Base-by-base conservation (phyloP, 1,139 yeast genomes). In the Groenewaldozyma auringiensis region DNA sequence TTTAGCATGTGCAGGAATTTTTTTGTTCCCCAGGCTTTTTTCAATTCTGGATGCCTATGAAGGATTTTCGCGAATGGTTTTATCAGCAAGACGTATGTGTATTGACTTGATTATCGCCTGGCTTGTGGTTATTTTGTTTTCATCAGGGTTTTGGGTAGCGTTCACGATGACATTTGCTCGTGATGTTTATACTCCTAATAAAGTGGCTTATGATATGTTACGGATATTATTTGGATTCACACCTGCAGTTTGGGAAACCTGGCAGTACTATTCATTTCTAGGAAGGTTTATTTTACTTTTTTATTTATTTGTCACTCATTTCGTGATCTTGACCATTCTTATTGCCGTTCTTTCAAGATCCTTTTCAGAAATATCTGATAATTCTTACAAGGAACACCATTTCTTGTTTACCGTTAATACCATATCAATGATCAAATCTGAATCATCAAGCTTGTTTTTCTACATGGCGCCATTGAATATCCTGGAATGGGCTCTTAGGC, bases 231-330 rank as follows among this genome's bases (percentile, higher is more conserved):
- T 78, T 57, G 83, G 83, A 1, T 78, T 76, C 57, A 78, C 83
- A 0, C 82, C 83, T 0, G 76, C 81, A 0, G 82, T 78, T 1
- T 79, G 83, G 83, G 69, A 72, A 43, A 74, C 75, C 50, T 77
- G 82, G 82, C 66, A 69, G 40, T 66, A 69, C 48, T 78, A 73
- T 55, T 73, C 77, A 42, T 57, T 64, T 2, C 60, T 77, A 33
- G 83, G 83, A 1, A 67, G 75, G 43, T 56, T 65, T 11, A 69
- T 76, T 32, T 72, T 76, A 50, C 67, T 78, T 60, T 69, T 76
- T 21, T 79, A 76, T 55, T 65, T 78, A 41, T 78, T 78, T 51
- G 66, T 78, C 52, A 75, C 78, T 45, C 81, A 78, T 49, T 79
- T 77, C 53, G 73, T 79, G 41, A 72, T 79, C 14, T 68, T 79